Evolutionary conservation across 129 eudicot genomes (phyloP).

Genomic region (Flaveria trinervia): DNA sequence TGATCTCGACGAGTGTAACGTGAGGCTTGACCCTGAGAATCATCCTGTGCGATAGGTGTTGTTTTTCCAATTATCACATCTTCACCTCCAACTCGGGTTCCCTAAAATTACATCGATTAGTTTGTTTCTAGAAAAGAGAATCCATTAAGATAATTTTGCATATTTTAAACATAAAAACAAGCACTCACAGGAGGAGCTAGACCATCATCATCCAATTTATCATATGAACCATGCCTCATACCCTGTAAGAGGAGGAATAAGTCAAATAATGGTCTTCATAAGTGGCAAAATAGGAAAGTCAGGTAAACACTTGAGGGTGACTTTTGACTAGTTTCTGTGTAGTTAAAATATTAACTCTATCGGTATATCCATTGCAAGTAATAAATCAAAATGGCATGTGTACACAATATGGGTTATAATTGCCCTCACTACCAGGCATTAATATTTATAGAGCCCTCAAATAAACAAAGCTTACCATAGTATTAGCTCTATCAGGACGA

Average conservation of each 20-base stretch:
- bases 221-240: constrained; percentile 16
- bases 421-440: neutral
- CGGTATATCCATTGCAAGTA: too few relatives aligned
- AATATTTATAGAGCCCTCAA: neutral
- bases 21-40: constrained; percentile 79
- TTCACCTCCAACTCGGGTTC: constrained; percentile 93
- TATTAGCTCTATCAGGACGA: constrained; percentile 64
- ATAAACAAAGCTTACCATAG: constrained; percentile 47
- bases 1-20: constrained; percentile 83
- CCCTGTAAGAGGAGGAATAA: neutral
- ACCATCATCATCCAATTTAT: constrained; percentile 18
- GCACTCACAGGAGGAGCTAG: constrained; percentile 13
- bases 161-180: neutral
- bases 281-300: neutral
- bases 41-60: constrained; percentile 85
- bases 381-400: neutral
- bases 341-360: neutral
- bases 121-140: neutral
- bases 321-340: neutral
- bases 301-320: neutral
- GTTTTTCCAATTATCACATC: constrained; percentile 97
- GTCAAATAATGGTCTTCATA: neutral
- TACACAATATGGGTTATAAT: neutral
- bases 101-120: constrained; percentile 31
- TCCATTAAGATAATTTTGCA: neutral